Percentiles rank a stretch among this genome's conserved stretches.
phyloP scores from a whole-genome alignment of 2,329 filamentous ascomycete species.

The Botrytis aclada region DNA sequence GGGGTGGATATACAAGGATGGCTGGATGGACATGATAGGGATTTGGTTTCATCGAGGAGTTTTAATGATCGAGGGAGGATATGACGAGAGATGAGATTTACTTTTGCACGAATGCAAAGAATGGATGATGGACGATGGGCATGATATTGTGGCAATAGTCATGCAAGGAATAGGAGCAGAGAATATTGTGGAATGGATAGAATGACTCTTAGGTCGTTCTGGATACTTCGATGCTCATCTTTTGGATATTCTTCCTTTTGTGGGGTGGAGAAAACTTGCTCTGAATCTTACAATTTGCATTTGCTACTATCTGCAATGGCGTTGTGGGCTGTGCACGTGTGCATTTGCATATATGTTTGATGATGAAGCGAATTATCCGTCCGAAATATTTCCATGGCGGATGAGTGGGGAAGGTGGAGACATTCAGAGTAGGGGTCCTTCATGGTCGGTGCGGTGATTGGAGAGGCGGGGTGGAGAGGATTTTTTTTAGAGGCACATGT shows the following conservation, averaged over 20 bases:
- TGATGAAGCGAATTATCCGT: neutral
- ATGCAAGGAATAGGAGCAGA: neutral
- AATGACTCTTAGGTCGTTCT: slow-evolving; percentile 11
- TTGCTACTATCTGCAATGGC: slow-evolving; percentile 3
- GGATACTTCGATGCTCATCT: slow-evolving; percentile 3
- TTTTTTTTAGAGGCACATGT: neutral
- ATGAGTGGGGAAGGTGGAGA: neutral
- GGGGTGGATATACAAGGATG: neutral
- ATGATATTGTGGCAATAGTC: neutral
- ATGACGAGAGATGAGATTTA: slow-evolving; percentile 4
- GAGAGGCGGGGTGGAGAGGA: slow-evolving; percentile 3
- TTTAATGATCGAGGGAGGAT: slow-evolving; percentile 1
- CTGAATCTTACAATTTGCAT: neutral
- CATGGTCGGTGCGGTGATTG: neutral
- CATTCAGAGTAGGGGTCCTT: neutral
- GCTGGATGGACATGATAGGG: neutral
- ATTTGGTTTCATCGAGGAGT: neutral
- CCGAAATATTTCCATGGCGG: slow-evolving; percentile 1
- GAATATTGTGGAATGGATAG: neutral
- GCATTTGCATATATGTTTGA: slow-evolving; percentile 2
- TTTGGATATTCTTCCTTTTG: neutral
- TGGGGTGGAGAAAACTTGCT: neutral
- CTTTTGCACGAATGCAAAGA: neutral
- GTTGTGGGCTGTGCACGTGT: slow-evolving; percentile 2
- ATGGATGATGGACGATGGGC: neutral